Evolutionary conservation across 202 grass and related monocot genomes (phyloP).

Genomic region (Cymbopogon flexuosus): DNA sequence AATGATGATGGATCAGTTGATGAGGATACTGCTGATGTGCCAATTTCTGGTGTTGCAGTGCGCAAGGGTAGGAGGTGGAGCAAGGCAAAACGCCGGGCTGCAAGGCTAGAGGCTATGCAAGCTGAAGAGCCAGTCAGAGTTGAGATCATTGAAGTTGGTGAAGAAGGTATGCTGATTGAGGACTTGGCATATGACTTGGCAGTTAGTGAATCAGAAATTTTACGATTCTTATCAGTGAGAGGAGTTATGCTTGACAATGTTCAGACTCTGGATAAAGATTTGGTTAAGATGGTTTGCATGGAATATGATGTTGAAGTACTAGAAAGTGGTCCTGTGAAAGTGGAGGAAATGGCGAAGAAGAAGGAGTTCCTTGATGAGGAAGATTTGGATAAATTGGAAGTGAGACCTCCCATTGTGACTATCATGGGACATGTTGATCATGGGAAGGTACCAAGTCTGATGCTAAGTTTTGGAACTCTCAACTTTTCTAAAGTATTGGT

Average conservation of each 20-base stretch:
- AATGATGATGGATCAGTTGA: constrained; percentile 44
- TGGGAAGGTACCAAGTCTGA: constrained; percentile 64
- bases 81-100: constrained; percentile 75
- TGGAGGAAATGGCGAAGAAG: constrained; percentile 96
- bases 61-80: constrained; percentile 76
- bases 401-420: constrained; percentile 84
- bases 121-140: constrained; percentile 81
- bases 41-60: constrained; percentile 49
- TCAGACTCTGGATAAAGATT: constrained; percentile 70
- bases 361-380: constrained; percentile 82
- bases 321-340: constrained; percentile 56
- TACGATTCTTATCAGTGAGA: constrained; percentile 55
- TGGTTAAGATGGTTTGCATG: constrained; percentile 96
- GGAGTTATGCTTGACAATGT: constrained; percentile 59
- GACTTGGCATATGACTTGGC: constrained; percentile 86
- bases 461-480: not conserved
- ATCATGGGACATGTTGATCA: constrained; percentile 99
- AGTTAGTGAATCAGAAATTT: constrained; percentile 59
- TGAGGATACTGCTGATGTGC: constrained; percentile 53
- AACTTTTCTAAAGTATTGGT: constrained; percentile 2
- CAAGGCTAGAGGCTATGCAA: constrained; percentile 64
- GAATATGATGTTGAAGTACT: constrained; percentile 94
- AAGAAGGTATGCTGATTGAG: constrained; percentile 80
- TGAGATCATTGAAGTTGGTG: constrained; percentile 90
- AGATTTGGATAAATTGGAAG: constrained; percentile 77